These are phyloP conservation scores for Saccharomyces pastorianus DNA, from an alignment of 1,139 yeast genomes.

Conservation along the genomic window DNA sequence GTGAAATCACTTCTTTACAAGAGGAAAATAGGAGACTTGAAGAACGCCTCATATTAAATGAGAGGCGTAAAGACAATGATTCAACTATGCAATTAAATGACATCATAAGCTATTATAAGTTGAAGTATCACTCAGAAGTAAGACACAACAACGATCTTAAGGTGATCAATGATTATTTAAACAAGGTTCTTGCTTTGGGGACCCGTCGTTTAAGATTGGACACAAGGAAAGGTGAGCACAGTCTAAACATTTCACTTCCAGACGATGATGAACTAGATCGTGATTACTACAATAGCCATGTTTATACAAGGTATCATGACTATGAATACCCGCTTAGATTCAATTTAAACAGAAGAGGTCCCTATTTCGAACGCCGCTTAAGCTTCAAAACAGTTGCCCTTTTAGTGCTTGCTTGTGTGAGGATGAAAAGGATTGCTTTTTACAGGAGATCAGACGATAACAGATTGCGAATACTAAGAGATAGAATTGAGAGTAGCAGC, in stretches of 20 bases:
- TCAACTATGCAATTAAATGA: constrained; percentile 2
- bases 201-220: constrained; percentile 27
- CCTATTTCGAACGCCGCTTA: not conserved
- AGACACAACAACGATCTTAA: constrained; percentile 27
- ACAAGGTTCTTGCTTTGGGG: constrained; percentile 28
- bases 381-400: constrained; percentile 25
- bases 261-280: not conserved
- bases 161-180: constrained; percentile 28
- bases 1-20: constrained; percentile 20
- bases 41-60: constrained; percentile 4
- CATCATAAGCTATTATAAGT: constrained; percentile 18
- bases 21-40: constrained; percentile 23
- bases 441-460: constrained; percentile 24
- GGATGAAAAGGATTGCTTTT: constrained; percentile 23
- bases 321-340: not conserved
- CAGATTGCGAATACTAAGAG: constrained; percentile 22
- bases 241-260: constrained; percentile 10
- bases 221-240: constrained; percentile 23
- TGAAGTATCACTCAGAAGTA: constrained; percentile 28
- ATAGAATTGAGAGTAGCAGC: constrained; percentile 23
- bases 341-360: not conserved
- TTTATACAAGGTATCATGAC: constrained; percentile 2
- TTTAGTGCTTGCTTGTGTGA: constrained; percentile 24
- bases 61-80: constrained; percentile 6
- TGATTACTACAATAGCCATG: constrained; percentile 1